Evolutionary conservation across 257 asterid genomes (phyloP).

Genomic region (Nicotiana knightiana): DNA sequence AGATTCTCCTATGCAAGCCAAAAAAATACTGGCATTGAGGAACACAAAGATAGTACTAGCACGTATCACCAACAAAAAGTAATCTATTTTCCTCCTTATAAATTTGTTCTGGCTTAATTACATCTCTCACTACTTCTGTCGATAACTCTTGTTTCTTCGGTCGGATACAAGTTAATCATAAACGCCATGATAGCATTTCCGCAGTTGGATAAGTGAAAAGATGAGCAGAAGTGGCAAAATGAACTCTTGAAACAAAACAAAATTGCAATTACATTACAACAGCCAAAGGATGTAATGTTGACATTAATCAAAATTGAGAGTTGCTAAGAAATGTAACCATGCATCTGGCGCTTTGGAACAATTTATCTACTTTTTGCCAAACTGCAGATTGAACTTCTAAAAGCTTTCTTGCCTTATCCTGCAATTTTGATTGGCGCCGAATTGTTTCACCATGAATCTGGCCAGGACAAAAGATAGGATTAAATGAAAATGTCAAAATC

Average conservation of each 20-base stretch:
- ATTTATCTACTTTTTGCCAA: constrained; percentile 66
- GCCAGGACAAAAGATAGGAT: neutral
- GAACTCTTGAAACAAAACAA: constrained; percentile 5
- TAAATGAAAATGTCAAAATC: neutral
- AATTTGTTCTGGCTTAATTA: too few species aligned
- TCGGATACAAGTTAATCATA: too few species aligned
- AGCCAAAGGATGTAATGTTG: neutral
- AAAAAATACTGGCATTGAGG: too few species aligned
- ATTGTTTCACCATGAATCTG: constrained; percentile 89
- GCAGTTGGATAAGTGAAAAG: neutral
- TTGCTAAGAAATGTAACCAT: constrained; percentile 73
- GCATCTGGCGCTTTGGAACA: constrained; percentile 76
- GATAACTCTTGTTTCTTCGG: too few species aligned
- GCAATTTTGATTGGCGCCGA: constrained; percentile 49
- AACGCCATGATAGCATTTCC: too few species aligned
- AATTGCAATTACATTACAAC: constrained; percentile 6
- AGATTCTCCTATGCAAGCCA: too few species aligned
- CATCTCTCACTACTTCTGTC: too few species aligned
- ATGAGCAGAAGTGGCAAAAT: neutral
- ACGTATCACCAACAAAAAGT: too few species aligned
- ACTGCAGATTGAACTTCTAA: constrained; percentile 58
- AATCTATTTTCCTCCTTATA: too few species aligned
- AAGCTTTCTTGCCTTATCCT: constrained; percentile 55
- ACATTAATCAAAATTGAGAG: constrained; percentile 53
- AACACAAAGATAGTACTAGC: too few species aligned